Evolutionary conservation across 1,139 yeast species (phyloP).

Genomic region (Candida tropicalis): DNA sequence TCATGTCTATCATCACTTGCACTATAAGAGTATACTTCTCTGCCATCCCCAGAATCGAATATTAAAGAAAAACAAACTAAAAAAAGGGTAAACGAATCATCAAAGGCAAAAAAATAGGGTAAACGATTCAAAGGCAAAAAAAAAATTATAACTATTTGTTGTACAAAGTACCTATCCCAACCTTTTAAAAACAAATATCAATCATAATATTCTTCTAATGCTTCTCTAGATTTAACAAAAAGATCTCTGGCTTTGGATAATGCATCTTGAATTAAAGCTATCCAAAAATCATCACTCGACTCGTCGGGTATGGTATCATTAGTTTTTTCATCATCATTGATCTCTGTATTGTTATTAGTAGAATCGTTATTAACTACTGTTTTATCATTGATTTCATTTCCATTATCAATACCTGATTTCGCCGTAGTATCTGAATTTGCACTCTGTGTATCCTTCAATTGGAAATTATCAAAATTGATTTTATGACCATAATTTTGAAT

Average conservation of each 20-base stretch:
- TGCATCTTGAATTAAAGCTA: constrained; percentile 54
- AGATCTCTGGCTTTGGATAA: constrained; percentile 58
- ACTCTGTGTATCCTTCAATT: constrained; percentile 16
- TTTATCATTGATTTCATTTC: constrained; percentile 18
- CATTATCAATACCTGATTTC: background rate
- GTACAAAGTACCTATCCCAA: background rate
- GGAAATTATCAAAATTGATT: constrained; percentile 47
- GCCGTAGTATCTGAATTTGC: background rate
- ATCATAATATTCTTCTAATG: constrained; percentile 60
- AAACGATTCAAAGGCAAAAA: background rate
- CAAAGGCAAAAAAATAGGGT: too few species aligned
- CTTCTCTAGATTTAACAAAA: constrained; percentile 56
- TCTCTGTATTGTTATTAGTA: background rate
- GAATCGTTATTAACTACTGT: background rate
- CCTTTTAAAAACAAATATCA: constrained; percentile 1
- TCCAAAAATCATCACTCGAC: constrained; percentile 48
- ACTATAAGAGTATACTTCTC: too few species aligned
- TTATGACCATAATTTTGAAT: constrained; percentile 86
- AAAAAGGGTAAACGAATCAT: too few species aligned
- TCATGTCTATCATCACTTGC: too few species aligned
- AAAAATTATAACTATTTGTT: too few species aligned
- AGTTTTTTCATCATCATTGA: background rate
- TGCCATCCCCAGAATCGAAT: too few species aligned
- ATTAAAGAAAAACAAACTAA: too few species aligned
- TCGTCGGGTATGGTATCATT: constrained; percentile 17